Evolutionary conservation across 1,139 yeast genomes (phyloP).

Genomic region (Kodamaea anthophila): DNA sequence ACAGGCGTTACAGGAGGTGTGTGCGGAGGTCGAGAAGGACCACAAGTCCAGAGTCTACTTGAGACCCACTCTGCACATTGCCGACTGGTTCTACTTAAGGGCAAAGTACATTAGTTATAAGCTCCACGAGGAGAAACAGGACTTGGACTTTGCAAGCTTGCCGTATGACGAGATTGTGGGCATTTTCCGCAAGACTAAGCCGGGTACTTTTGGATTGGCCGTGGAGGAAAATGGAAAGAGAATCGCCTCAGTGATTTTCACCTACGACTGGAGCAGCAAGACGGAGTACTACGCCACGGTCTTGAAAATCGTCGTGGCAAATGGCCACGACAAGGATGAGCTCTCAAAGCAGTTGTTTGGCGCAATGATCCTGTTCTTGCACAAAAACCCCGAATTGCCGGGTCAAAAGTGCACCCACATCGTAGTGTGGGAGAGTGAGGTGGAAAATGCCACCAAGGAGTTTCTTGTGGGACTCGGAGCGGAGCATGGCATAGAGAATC

Average conservation of each 20-base stretch:
- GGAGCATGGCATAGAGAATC: constrained; percentile 23
- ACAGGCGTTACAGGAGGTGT: constrained; percentile 16
- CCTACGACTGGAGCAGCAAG: constrained; percentile 28
- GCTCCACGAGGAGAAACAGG: constrained; percentile 13
- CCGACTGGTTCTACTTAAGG: constrained; percentile 44
- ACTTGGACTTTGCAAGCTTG: constrained; percentile 19
- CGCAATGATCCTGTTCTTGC: constrained; percentile 18
- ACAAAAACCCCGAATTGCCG: constrained; percentile 7
- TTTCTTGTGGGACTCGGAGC: constrained; percentile 14
- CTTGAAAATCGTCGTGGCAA: constrained; percentile 21
- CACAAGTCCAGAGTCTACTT: constrained; percentile 26
- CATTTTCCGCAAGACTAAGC: constrained; percentile 19
- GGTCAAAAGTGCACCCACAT: constrained; percentile 15
- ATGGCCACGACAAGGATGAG: constrained; percentile 15
- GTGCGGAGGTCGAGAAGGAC: constrained; percentile 17
- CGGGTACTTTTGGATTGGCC: constrained; percentile 29
- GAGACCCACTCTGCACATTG: constrained; percentile 22
- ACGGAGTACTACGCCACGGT: constrained; percentile 23
- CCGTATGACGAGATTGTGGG: constrained; percentile 21
- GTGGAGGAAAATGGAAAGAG: constrained; percentile 15
- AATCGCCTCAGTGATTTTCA: constrained; percentile 35
- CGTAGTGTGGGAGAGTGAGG: constrained; percentile 35
- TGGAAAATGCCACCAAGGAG: constrained; percentile 11
- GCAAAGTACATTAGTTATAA: constrained; percentile 32
- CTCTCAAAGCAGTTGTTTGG: constrained; percentile 19